A percentile compares a stretch with the other conserved stretches of the same genome.
Evolutionary conservation across 2,329 filamentous ascomycete species (phyloP).

Genomic region (Chrysoporthe austroafricana): DNA sequence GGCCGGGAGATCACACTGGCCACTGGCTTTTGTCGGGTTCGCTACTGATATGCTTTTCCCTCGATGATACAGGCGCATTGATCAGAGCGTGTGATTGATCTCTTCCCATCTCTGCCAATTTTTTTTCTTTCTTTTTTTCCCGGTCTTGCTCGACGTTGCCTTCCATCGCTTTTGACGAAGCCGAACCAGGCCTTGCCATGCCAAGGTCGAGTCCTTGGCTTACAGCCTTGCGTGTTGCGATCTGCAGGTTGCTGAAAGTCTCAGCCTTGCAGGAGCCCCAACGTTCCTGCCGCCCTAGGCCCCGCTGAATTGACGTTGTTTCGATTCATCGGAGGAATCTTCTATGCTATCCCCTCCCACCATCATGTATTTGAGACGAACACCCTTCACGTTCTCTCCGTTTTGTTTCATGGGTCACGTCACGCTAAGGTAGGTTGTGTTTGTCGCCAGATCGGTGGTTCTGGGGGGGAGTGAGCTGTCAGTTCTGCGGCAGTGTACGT

Average conservation of each 20-base stretch:
- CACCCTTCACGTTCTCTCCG: constrained; percentile 13
- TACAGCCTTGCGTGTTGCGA: constrained; percentile 4
- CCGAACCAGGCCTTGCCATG: not conserved
- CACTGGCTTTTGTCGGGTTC: not conserved
- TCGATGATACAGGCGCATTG: not conserved
- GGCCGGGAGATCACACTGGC: no score
- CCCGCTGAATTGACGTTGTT: not conserved
- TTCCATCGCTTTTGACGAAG: not conserved
- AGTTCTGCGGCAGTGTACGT: constrained; percentile 18
- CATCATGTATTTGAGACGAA: constrained; percentile 22
- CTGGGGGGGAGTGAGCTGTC: constrained; percentile 13
- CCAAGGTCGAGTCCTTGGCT: not conserved
- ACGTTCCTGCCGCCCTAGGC: constrained; percentile 15
- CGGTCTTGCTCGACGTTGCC: not conserved
- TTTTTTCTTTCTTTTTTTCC: no score
- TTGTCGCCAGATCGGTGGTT: constrained; percentile 1
- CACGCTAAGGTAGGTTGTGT: constrained; percentile 9
- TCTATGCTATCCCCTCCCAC: not conserved
- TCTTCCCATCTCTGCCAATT: not conserved
- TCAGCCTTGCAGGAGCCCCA: constrained; percentile 26
- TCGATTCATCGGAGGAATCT: not conserved
- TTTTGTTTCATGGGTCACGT: constrained; percentile 3
- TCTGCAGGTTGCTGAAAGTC: not conserved
- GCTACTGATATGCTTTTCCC: not conserved
- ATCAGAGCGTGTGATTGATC: not conserved